phyloP scores from a whole-genome alignment of 805 yeast species.

The Candida odintsovae region DNA sequence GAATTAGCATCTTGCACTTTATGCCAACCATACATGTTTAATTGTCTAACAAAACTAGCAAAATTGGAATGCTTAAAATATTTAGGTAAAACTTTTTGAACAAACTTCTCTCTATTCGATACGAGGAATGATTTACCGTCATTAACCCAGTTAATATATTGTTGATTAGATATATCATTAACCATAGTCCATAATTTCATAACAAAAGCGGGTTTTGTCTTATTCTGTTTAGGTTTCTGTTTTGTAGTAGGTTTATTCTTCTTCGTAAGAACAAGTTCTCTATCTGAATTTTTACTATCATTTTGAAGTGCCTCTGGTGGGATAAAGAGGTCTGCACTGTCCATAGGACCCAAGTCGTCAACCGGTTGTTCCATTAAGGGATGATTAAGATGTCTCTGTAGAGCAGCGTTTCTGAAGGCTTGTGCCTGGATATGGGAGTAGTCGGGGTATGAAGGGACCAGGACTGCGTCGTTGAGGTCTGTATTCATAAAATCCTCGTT shows the following conservation, averaged over 20 bases:
- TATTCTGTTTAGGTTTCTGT: conserved; percentile 18
- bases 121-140: conserved; percentile 87
- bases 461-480: background rate
- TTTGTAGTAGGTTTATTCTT: background rate
- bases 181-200: conserved; percentile 95
- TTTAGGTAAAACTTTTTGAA: conserved; percentile 77
- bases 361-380: background rate
- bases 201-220: conserved; percentile 82
- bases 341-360: background rate
- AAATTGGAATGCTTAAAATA: conserved; percentile 95
- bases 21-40: conserved; percentile 99
- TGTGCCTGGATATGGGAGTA: background rate
- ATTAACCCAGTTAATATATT: conserved; percentile 76
- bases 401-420: background rate
- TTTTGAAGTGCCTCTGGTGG: background rate
- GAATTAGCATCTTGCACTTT: conserved; percentile 88
- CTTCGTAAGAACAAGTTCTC: background rate
- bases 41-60: conserved; percentile 91
- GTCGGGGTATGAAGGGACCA: background rate
- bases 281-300: background rate
- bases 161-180: conserved; percentile 65
- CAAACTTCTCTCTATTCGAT: conserved; percentile 73
- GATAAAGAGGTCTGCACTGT: background rate
- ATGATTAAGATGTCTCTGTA: background rate
- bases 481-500: background rate